phyloP scores from a whole-genome alignment of 2,329 filamentous ascomycete genomes.

The Macroventuria anomochaeta region DNA sequence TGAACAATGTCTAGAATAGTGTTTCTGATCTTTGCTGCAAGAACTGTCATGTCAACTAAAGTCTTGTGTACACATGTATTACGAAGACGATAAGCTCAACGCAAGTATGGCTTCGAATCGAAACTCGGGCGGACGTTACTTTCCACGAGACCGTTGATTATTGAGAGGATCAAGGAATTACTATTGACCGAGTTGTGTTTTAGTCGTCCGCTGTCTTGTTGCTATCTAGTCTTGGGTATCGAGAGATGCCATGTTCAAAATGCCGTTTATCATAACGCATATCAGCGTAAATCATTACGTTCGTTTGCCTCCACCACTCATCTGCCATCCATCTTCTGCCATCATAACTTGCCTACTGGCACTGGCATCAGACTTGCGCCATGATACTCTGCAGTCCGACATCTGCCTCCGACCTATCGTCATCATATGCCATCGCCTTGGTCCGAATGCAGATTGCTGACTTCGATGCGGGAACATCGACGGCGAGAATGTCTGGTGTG shows the following conservation, averaged over 20 bases:
- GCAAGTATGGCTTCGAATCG: too few species aligned
- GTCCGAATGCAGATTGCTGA: constrained; percentile 1
- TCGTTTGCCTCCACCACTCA: background rate
- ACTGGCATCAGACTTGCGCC: constrained; percentile 32
- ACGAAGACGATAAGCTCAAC: too few species aligned
- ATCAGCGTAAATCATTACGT: constrained; percentile 5
- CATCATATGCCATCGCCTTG: constrained; percentile 3
- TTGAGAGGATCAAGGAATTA: too few species aligned
- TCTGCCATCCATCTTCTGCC: background rate
- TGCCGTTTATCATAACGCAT: background rate
- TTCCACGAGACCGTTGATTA: too few species aligned
- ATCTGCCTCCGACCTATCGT: constrained; percentile 12
- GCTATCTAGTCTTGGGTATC: constrained; percentile 3
- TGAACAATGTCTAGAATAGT: too few species aligned
- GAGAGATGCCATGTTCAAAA: background rate
- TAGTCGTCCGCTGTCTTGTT: background rate
- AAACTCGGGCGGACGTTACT: too few species aligned
- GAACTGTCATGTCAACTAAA: too few species aligned
- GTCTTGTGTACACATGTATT: too few species aligned
- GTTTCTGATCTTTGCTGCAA: too few species aligned
- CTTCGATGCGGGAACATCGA: constrained; percentile 7
- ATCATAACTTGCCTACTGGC: background rate
- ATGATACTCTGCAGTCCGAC: constrained; percentile 32
- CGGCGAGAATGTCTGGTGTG: constrained; percentile 43
- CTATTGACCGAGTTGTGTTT: background rate